Conservation (phyloP, 176 grass and related monocot species). For the Cocos nucifera region DNA sequence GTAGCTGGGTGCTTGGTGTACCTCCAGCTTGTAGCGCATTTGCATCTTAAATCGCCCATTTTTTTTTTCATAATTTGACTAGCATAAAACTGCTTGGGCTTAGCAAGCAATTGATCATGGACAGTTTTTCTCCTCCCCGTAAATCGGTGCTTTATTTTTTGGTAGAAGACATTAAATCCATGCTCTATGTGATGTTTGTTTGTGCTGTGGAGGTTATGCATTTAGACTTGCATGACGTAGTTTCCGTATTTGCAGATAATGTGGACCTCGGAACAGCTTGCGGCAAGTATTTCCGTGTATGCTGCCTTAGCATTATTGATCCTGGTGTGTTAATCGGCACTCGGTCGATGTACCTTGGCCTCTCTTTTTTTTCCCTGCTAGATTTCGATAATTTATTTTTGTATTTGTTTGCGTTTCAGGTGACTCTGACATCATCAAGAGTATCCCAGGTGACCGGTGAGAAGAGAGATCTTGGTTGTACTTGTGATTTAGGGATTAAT, state of each 20-base stretch:
- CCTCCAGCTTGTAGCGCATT: too few species aligned
- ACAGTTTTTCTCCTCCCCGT: too few species aligned
- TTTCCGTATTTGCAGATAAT: constrained; percentile 43
- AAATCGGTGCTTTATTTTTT: too few species aligned
- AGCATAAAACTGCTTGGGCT: too few species aligned
- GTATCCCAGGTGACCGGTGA: constrained; percentile 56
- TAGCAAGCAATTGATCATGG: too few species aligned
- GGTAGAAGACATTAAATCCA: too few species aligned
- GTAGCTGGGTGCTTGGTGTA: too few species aligned
- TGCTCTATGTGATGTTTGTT: too few species aligned
- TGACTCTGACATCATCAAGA: constrained; percentile 92
- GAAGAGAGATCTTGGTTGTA: constrained; percentile 5
- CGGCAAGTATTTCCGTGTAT: constrained; percentile 82
- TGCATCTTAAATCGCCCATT: too few species aligned
- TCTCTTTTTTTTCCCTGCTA: neutral
- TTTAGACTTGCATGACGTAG: neutral
- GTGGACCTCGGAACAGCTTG: constrained; percentile 96
- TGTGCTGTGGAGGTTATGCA: too few species aligned
- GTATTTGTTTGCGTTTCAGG: constrained; percentile 31
- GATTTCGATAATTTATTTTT: neutral
- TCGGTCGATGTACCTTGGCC: neutral
- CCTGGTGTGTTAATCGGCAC: constrained; percentile 35
- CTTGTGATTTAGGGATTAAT: neutral
- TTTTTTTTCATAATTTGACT: too few species aligned
- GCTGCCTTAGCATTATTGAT: constrained; percentile 93